phyloP scores from a whole-genome alignment of 2,329 filamentous ascomycete species.

The Ophiostoma sp. region DNA sequence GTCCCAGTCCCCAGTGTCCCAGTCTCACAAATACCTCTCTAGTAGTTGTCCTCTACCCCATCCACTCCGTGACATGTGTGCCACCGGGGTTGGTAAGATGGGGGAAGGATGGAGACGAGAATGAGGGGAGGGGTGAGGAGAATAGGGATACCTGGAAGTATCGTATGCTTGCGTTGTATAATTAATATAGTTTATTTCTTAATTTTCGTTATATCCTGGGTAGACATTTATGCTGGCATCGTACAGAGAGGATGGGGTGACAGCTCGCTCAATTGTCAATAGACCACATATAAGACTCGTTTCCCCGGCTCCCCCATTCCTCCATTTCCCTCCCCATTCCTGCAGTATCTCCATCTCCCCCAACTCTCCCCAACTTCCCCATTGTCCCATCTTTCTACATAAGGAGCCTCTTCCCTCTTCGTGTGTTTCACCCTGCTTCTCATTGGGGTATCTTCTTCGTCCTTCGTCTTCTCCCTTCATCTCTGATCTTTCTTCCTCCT shows the following conservation, averaged over 20 bases:
- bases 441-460: slow-evolving; percentile 5
- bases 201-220: not conserved
- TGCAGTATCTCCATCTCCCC: not conserved
- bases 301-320: slow-evolving; percentile 11
- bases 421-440: not conserved
- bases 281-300: slow-evolving; percentile 9
- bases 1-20: too few species aligned
- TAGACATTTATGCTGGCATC: too few species aligned
- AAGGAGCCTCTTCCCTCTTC: not conserved
- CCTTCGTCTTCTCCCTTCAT: not conserved
- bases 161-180: not conserved
- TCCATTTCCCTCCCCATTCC: slow-evolving; percentile 2
- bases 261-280: not conserved
- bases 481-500: not conserved
- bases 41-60: not conserved
- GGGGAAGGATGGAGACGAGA: not conserved
- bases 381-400: not conserved
- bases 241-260: too few species aligned
- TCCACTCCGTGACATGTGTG: not conserved
- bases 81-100: not conserved
- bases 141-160: not conserved
- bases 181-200: not conserved
- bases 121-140: not conserved
- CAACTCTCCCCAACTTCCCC: not conserved
- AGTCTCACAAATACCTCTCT: too few species aligned